These are phyloP conservation scores for Ustilago shanxiensis DNA, from an alignment of 1,284 basidiomycete genomes.

Conservation along the genomic window DNA sequence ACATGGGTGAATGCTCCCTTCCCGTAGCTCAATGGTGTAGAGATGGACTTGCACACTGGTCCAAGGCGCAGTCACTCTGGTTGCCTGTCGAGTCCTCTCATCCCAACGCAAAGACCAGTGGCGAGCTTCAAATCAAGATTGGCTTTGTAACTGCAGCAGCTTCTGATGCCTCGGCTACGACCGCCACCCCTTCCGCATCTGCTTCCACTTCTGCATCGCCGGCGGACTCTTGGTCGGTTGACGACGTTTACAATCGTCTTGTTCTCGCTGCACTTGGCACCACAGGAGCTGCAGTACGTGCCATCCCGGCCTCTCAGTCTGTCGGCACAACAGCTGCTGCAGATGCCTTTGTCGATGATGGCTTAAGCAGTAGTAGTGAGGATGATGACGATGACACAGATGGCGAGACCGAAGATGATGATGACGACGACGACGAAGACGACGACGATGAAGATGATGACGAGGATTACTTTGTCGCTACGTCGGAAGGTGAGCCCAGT, in stretches of 20 bases:
- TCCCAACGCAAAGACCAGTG: constrained; percentile 46
- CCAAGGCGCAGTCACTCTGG: constrained; percentile 47
- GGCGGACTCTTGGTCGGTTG: constrained; percentile 39
- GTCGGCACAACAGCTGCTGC: constrained; percentile 56
- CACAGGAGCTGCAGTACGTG: constrained; percentile 48
- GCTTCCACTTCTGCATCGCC: constrained; percentile 5
- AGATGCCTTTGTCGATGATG: constrained; percentile 62
- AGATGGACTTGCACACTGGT: constrained; percentile 39
- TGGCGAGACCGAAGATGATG: constrained; percentile 28
- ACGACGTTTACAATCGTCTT: constrained; percentile 52
- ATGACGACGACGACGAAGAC: constrained; percentile 24
- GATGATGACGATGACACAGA: constrained; percentile 36
- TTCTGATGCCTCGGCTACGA: constrained; percentile 9
- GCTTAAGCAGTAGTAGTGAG: constrained; percentile 50
- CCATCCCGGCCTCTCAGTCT: constrained; percentile 59
- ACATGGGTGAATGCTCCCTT: constrained; percentile 87
- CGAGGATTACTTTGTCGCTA: constrained; percentile 23
- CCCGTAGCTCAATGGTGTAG: constrained; percentile 84
- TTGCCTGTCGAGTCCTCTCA: constrained; percentile 56
- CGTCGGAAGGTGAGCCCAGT: constrained; percentile 36
- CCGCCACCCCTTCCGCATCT: constrained; percentile 4
- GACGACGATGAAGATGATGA: constrained; percentile 33
- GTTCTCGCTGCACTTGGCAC: constrained; percentile 39
- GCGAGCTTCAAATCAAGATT: constrained; percentile 58
- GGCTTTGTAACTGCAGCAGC: constrained; percentile 47